Conservation (phyloP, 805 yeast species). For the Ogataea salicorniae region DNA sequence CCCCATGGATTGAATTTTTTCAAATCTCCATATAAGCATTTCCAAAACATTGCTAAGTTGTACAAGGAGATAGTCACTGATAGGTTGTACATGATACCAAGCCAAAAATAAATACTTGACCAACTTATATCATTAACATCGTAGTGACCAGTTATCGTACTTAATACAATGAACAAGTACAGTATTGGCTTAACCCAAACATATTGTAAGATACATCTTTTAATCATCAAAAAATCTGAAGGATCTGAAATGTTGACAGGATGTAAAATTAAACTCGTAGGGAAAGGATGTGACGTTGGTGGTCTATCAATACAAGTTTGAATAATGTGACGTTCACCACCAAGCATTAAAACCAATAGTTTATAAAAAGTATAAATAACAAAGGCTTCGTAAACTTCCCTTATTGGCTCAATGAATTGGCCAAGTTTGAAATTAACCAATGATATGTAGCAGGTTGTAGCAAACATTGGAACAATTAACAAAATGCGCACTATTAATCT, state of each 20-base stretch:
- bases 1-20: conserved; percentile 83
- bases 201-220: conserved; percentile 85
- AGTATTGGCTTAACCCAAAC: conserved; percentile 90
- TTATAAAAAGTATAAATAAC: conserved; percentile 92
- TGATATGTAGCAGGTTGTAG: conserved; percentile 61
- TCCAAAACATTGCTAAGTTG: conserved; percentile 88
- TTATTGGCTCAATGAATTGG: conserved; percentile 59
- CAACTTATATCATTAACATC: conserved; percentile 45
- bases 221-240: conserved; percentile 63
- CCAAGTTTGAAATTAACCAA: conserved; percentile 42
- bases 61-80: conserved; percentile 81
- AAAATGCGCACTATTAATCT: conserved; percentile 78
- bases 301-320: conserved; percentile 52
- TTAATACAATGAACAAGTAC: conserved; percentile 47
- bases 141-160: conserved; percentile 45
- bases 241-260: conserved; percentile 86
- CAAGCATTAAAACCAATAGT: conserved; percentile 73
- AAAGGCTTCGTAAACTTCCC: conserved; percentile 94
- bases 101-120: conserved; percentile 53
- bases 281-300: conserved; percentile 65
- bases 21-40: conserved; percentile 73
- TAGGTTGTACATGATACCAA: conserved; percentile 66
- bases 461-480: conserved; percentile 75
- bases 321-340: conserved; percentile 87
- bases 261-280: conserved; percentile 42